Base-by-base conservation (phyloP, 176 grass and related monocot genomes). In the Themeda triandra region DNA sequence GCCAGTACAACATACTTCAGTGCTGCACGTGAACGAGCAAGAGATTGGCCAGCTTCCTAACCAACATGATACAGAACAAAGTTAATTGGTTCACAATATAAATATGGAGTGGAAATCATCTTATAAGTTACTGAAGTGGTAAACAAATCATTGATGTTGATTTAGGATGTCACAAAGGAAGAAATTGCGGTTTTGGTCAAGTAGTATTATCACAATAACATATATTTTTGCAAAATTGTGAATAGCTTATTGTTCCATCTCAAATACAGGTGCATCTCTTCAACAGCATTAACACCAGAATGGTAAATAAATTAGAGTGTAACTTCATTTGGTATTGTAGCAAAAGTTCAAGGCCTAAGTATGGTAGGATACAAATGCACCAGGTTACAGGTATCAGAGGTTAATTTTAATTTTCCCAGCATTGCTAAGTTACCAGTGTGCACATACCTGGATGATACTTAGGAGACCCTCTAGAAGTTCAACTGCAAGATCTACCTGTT, bases 1-100 rank as follows among this genome's bases (percentile, higher is more conserved):
- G 95, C 95, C 83, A 98, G 71, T 84, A 91, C 60, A 39, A 95
- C 65, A 90, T 93, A 98, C 72, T 98, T 98, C 82, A 98, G 56
- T 59, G 91, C 92, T 85, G 91, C 92, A 82, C 83, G 88, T 88
- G 92, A 87, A 88, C 86, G 82, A 79, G 70, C 41, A 87, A 91
- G 67, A 71, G 76, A 95, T 80, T 88, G 92, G 1, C 82, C 86
- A 83, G 73, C 85, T 88, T 76, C 91, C 95, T 98, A 81, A 84
- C 35, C 32, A 83, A 80, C 44, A 58, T 78, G 78, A 70, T 64
- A 87, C 63, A 84, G 12, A 83, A 65, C 4, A 56, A 66, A 65
- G 12, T 30, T 78, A 59, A 28, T 71, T 58, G 36, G 67, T 56
- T 78, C 29, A 6, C 27, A 28, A 67, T 67, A 77, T n/a, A 64